Conservation (phyloP, 495 filamentous ascomycete species). For the Penicillium paradoxum region DNA sequence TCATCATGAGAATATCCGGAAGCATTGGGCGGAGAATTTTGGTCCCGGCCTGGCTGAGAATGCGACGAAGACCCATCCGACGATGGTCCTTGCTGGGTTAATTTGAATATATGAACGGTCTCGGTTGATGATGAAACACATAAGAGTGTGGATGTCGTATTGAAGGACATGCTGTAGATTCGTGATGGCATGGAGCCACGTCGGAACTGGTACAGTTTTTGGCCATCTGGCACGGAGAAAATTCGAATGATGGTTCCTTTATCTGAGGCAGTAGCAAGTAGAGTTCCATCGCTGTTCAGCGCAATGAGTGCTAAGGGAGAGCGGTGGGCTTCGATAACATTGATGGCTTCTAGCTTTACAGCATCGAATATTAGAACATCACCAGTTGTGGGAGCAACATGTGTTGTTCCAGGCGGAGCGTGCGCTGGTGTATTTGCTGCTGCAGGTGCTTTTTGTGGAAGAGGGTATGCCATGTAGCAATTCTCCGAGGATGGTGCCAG, state of each 20-base stretch:
- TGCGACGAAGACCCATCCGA: conserved; percentile 31
- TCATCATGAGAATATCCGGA: conserved; percentile 36
- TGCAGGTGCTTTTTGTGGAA: conserved; percentile 73
- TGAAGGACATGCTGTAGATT: conserved; percentile 99
- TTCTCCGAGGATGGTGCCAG: conserved; percentile 92
- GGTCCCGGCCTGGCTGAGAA: conserved; percentile 33
- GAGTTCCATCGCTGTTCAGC: conserved; percentile 86
- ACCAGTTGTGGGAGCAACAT: conserved; percentile 78
- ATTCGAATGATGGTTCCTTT: conserved; percentile 97
- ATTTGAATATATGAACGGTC: conserved; percentile 94
- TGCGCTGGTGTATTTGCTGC: conserved; percentile 69
- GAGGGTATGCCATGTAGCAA: conserved; percentile 89
- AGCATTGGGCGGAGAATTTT: conserved; percentile 34
- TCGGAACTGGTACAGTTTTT: conserved; percentile 93
- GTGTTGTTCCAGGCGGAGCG: conserved; percentile 68
- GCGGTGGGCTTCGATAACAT: conserved; percentile 87
- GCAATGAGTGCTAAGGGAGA: conserved; percentile 87
- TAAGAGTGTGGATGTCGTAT: conserved; percentile 83
- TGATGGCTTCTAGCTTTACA: conserved; percentile 79
- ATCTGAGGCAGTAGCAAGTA: conserved; percentile 91
- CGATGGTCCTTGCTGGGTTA: conserved; percentile 43
- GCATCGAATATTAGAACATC: conserved; percentile 92
- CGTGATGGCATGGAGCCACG: conserved; percentile 88
- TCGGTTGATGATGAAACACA: conserved; percentile 95
- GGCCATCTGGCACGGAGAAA: conserved; percentile 80